Base-by-base conservation (phyloP, 306 rosid genomes). In the Fragaria vesca region DNA sequence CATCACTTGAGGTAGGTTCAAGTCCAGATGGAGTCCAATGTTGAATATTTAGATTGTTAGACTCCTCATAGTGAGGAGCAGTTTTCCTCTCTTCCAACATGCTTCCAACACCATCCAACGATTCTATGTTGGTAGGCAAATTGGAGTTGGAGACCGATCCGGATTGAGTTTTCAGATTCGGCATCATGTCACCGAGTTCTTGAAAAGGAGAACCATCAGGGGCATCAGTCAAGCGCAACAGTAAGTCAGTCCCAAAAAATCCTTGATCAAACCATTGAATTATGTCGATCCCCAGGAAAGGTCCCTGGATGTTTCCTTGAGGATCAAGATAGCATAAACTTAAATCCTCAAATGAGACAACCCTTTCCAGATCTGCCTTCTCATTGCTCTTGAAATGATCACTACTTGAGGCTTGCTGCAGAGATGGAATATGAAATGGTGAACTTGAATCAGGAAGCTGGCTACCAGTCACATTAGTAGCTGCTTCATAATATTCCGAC, bases 301-400 rank as follows among this genome's bases (percentile, higher is more conserved):
- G 92, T 65, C 95, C 95, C 76, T 90, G 95, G 72, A 80, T 77
- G 58, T 55, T 74, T 65, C 95, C 92, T 80, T 90, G 90, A 58
- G 95, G 95, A 32, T 90, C 95, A 73, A 88, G 85, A 79, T 90
- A 90, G 80, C 89, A 90, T 85, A 90, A 82, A 82, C 91, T 86
- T 80, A 86, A 85, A 74, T 90, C 92, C 83, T 90, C 95, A 8
- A 71, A 88, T 66, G 74, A 50, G 30, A 77, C 38, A 50, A 78
- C 84, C 76, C 77, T 86, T 80, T 78, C 90, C 10, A 51, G 57
- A 1, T 81, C 76, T 26, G 65, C 69, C 60, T 71, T 80, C 80
- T 85, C 89, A 69, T 86, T 75, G 73, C 73, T 50, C 71, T 81
- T 90, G 42, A 83, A 20, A 79, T 69, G 86, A 83, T 79, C 83